Percentiles rank a stretch among this genome's conserved stretches.
These are phyloP conservation scores for Stenocarpella maydis DNA, from an alignment of 2,329 filamentous ascomycete species.

Conservation along the genomic window DNA sequence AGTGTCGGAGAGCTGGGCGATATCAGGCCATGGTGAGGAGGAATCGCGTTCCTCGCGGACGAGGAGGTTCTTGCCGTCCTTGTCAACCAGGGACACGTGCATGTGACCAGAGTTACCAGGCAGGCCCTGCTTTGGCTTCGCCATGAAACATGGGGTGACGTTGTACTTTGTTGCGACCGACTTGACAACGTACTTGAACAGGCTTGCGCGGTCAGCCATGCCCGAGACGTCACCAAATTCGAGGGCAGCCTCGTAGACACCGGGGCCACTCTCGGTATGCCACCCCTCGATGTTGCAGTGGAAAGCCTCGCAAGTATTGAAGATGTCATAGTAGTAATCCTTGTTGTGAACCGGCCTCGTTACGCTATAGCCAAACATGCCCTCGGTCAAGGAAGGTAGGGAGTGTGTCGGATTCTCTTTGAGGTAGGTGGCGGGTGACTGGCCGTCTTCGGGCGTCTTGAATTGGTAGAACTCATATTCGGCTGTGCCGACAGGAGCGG, in stretches of 20 bases:
- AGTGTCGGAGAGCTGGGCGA: constrained; percentile 83
- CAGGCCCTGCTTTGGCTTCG: constrained; percentile 88
- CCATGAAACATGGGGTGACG: constrained; percentile 98
- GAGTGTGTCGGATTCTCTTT: constrained; percentile 74
- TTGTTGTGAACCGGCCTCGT: constrained; percentile 89
- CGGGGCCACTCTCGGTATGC: constrained; percentile 94
- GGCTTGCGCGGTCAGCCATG: constrained; percentile 89
- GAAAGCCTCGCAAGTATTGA: constrained; percentile 80
- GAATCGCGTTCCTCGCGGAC: constrained; percentile 76
- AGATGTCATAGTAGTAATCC: constrained; percentile 90
- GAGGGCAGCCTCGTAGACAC: constrained; percentile 94
- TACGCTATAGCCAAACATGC: constrained; percentile 95
- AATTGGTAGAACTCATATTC: constrained; percentile 98
- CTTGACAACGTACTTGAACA: constrained; percentile 97
- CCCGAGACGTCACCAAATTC: constrained; percentile 86
- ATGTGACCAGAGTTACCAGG: constrained; percentile 97
- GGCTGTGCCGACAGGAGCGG: constrained; percentile 57
- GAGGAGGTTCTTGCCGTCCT: constrained; percentile 84
- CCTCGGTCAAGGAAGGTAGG: constrained; percentile 85
- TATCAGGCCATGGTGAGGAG: constrained; percentile 75
- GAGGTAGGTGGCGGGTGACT: constrained; percentile 78
- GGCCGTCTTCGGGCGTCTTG: constrained; percentile 70
- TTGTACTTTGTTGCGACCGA: constrained; percentile 85
- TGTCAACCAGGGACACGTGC: constrained; percentile 88
- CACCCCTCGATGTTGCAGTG: constrained; percentile 87